Base-by-base conservation (phyloP, 805 yeast species). In the Nakazawaea molendinolei region DNA sequence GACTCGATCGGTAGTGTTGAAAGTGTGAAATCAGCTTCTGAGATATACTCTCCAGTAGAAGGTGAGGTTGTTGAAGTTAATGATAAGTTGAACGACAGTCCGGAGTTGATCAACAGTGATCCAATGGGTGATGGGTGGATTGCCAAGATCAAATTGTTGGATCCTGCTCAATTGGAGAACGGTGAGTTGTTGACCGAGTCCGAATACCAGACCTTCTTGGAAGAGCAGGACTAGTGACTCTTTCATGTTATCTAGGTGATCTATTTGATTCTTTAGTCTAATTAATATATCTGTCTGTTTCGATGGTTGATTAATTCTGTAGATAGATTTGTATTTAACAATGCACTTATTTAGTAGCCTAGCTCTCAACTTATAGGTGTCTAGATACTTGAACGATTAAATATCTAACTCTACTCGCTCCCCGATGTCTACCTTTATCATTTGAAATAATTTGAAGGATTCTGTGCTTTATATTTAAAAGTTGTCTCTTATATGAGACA, bases 121-220 rank as follows among this genome's bases (percentile, higher is more conserved):
- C 97, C 98, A 33, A 69, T 84, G 78, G 97, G 97, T 38, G 78
- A 76, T 40, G 97, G 95, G 24, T 90, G 96, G 96, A 74, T 90
- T 44, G 86, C 84, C 37, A 84, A 86, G 62, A 60, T 90, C 47
- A 71, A 80, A 60, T 60, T 84, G 41, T 46, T 53, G 16, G 64
- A 70, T 46, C 63, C 65, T 12, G 56, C 49, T 2, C 63, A 58
- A n/a, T 43, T 45, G n/a, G 41, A 48, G n/a, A 49, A 52, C 22
- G 70, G 57, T 34, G 74, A 65, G 10, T 65, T 79, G 49, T 53
- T 80, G 58, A 59, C 63, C 39, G 71, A 67, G 49, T 77, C 68
- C 34, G 73, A 65, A 36, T 81, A 81, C 55, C 73, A 70, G 48
- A 62, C 62, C 28, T 69, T 71, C 38, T 64, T 85, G 49, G 70